Conservation (phyloP, 2,329 filamentous ascomycete genomes). For the Cercospora sesami region DNA sequence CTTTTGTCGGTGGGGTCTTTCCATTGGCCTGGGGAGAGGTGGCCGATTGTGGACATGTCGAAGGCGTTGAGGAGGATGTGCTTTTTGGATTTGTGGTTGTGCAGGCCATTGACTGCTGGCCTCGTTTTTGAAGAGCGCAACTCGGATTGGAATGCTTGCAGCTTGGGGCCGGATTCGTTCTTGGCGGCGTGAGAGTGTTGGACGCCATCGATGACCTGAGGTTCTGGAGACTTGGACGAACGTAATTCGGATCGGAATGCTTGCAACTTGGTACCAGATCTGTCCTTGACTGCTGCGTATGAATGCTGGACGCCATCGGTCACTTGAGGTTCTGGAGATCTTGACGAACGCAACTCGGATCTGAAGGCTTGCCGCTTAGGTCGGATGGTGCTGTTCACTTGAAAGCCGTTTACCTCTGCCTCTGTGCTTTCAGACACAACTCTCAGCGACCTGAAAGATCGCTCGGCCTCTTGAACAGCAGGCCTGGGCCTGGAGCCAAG, state of each 20-base stretch:
- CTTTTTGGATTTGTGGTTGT: conserved; percentile 32
- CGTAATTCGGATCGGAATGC: not conserved
- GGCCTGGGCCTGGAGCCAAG: not conserved
- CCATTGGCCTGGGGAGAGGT: conserved; percentile 67
- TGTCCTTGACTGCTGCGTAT: not conserved
- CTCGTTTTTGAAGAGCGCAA: not conserved
- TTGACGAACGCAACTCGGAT: not conserved
- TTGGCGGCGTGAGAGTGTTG: not conserved
- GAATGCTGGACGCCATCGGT: conserved; percentile 2
- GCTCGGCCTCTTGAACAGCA: not conserved
- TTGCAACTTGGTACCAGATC: not conserved
- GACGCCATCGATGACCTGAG: not conserved
- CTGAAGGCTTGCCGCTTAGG: conserved; percentile 2
- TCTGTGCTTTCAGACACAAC: not conserved
- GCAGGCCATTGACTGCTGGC: not conserved
- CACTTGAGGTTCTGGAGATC: not conserved
- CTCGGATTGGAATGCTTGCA: conserved; percentile 7
- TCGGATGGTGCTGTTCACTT: not conserved
- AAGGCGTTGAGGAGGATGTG: conserved; percentile 36
- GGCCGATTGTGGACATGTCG: conserved; percentile 55
- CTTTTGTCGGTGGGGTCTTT: conserved; percentile 64
- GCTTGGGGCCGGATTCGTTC: not conserved
- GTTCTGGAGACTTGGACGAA: not conserved
- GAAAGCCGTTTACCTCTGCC: not conserved
- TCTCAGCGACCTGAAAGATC: not conserved